A percentile compares a stretch with the other conserved stretches of the same genome.
phyloP scores from a whole-genome alignment of 352 stramenopile genomes.

The Globisporangium lucens region DNA sequence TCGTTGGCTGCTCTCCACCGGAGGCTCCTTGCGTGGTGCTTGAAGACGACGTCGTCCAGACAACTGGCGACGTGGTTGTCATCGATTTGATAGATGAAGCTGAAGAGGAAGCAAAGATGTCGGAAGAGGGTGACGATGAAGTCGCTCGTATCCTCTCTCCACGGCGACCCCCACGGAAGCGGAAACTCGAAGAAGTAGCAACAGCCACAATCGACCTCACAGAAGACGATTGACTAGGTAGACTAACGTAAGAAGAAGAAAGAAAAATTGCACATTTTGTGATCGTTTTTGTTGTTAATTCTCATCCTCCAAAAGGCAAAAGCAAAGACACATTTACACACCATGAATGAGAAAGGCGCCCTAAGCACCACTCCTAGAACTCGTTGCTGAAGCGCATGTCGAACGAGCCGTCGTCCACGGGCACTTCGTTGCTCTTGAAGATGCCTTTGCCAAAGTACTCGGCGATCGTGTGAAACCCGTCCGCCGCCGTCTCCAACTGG shows the following conservation, averaged over 20 bases:
- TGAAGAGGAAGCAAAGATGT: slow-evolving; percentile 4
- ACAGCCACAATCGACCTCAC: slow-evolving; percentile 30
- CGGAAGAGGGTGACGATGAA: background rate
- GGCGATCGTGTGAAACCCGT: slow-evolving; percentile 88
- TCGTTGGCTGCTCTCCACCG: background rate
- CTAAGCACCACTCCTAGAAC: slow-evolving; percentile 41
- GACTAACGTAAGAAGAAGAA: slow-evolving; percentile 4
- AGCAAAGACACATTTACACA: slow-evolving; percentile 6
- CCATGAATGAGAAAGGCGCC: background rate
- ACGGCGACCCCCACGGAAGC: background rate
- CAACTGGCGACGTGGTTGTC: background rate
- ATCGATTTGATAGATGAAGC: slow-evolving; percentile 24
- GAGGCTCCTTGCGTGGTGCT: background rate
- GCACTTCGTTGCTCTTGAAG: slow-evolving; percentile 79
- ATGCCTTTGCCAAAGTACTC: slow-evolving; percentile 93
- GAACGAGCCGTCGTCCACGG: slow-evolving; percentile 62
- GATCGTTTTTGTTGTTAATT: background rate
- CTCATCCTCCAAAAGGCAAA: slow-evolving; percentile 1
- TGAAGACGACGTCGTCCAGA: background rate
- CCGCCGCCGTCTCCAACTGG: slow-evolving; percentile 83
- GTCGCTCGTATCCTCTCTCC: background rate
- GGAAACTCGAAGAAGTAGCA: background rate
- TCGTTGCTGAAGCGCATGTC: slow-evolving; percentile 83
- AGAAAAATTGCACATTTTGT: background rate
- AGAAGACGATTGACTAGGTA: background rate